Base-by-base conservation (phyloP, 1,284 basidiomycete species). In the Pyrrhoderma noxium region DNA sequence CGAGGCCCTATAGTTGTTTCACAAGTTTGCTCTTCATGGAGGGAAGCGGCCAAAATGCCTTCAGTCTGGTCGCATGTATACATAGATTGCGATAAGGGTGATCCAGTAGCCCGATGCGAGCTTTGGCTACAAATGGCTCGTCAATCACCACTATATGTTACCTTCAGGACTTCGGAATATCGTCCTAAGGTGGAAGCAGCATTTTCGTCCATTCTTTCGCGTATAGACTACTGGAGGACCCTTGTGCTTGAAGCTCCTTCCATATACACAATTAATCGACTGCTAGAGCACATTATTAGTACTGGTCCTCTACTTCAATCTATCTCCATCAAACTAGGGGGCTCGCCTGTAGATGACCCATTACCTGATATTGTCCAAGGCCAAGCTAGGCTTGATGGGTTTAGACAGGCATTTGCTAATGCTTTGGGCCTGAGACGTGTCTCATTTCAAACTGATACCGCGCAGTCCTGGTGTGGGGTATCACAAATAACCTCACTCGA, bases 11-110 rank as follows among this genome's bases (percentile, higher is more conserved):
- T 82, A 16, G 67, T 71, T 41, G 71, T 72, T 39, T 81, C 79
- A 11, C 77, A 80, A 47, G 79, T 82, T 34, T 84, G 79, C 58
- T 70, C 74, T 2, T 66, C 73, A 50, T 85, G 81, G 81, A 70
- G 79, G 47, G 69, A 67, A 57, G 79, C 78, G 0, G 69, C 77
- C 3, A 64, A 62, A 45, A 66, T 69, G 31, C 77, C 80, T 21
- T 66, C 69, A 19, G 71, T 81, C 25, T 84, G 81, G 81, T 77
- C 78, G 3, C 67, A 74, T 56, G 57, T 83, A 48, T 75, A 77
- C 53, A 66, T 80, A 39, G 70, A 79, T 56, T 69, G 70, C 51
- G 71, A 76, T 58, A 65, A 68, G 36, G 61, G 67, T 13, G 64
- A 76, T 56, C 68, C 73, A 25, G 64, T 66, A 50, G 63, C 65